A percentile compares a stretch with the other conserved stretches of the same genome.
Conservation (phyloP, 169 alveolate genomes). For the Plasmodium vivax region DNA sequence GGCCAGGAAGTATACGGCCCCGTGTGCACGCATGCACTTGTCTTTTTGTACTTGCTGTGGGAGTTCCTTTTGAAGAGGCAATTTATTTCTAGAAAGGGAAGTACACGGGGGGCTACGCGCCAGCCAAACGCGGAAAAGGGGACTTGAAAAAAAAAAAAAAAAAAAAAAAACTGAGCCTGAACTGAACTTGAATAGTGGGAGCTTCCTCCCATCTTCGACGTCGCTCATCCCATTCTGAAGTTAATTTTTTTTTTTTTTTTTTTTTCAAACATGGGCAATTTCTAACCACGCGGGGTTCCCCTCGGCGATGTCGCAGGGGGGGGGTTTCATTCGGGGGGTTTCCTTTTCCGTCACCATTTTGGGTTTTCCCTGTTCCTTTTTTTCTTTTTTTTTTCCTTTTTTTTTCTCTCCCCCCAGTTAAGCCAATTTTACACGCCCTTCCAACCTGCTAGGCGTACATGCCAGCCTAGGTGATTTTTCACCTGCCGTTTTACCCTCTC, state of each 20-base stretch:
- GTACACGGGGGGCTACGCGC: not conserved
- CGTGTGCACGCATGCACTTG: slow-evolving; percentile 22
- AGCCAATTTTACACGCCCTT: not conserved
- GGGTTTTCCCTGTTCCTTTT: not conserved
- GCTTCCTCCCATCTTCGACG: not conserved
- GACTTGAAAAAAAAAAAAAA: not conserved
- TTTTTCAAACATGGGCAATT: not conserved
- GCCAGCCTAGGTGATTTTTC: not conserved
- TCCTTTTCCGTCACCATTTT: not conserved
- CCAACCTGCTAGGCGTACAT: not conserved
- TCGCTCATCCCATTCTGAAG: not conserved
- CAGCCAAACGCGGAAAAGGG: not conserved
- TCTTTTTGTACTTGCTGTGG: not conserved
- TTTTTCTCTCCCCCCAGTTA: not conserved
- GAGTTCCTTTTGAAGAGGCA: not conserved
- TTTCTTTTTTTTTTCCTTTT: too few relatives aligned
- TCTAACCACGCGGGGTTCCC: not conserved
- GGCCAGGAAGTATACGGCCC: not conserved
- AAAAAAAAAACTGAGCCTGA: not conserved
- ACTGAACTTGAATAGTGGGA: not conserved
- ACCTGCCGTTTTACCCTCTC: not conserved
- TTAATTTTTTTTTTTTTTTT: too few relatives aligned
- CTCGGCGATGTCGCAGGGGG: not conserved
- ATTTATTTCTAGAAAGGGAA: not conserved
- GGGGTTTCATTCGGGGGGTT: not conserved